Evolutionary conservation across 352 stramenopile species (phyloP).

Genomic region (Phytophthora litchii): DNA sequence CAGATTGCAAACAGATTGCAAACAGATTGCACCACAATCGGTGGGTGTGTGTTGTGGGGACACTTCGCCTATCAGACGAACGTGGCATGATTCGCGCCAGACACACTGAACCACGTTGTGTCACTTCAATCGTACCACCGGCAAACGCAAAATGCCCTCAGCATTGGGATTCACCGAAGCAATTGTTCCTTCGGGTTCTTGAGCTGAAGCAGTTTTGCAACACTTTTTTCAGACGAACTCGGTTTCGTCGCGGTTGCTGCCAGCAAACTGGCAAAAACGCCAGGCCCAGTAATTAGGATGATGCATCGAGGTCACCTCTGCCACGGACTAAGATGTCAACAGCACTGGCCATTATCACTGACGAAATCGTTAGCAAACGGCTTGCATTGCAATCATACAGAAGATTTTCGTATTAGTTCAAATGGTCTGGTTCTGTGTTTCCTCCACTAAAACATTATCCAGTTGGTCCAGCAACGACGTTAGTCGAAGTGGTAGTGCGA

Average conservation of each 20-base stretch:
- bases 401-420: constrained; percentile 3
- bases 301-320: constrained; percentile 10
- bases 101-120: constrained; percentile 3
- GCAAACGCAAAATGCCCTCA: background rate
- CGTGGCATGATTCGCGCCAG: constrained; percentile 11
- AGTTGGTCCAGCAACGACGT: background rate
- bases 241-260: constrained; percentile 4
- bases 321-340: constrained; percentile 14
- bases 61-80: background rate
- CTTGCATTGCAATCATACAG: background rate
- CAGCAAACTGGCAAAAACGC: background rate
- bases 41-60: constrained; percentile 18
- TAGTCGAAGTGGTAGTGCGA: constrained; percentile 29
- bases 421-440: constrained; percentile 1
- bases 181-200: background rate
- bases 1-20: no score
- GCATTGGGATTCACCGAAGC: background rate
- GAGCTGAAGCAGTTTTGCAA: constrained; percentile 2
- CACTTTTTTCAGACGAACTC: background rate
- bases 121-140: constrained; percentile 4
- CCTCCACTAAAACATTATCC: background rate
- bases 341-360: background rate
- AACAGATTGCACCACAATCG: constrained; percentile 1
- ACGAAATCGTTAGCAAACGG: background rate
- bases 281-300: constrained; percentile 3